phyloP scores from a whole-genome alignment of 768 basidiomycete genomes.

The Tephrocybe sp. region DNA sequence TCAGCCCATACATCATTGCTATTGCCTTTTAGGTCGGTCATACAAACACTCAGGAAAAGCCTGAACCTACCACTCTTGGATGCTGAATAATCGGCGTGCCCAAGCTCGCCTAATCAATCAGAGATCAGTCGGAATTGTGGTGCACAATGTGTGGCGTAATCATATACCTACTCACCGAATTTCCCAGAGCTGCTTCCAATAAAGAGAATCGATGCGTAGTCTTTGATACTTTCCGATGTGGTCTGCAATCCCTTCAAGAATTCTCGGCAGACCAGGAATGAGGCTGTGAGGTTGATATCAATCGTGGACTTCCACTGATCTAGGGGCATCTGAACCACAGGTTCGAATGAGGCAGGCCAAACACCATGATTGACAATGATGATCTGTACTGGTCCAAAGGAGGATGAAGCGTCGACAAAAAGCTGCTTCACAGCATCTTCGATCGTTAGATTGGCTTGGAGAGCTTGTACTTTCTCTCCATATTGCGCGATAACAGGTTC shows the following conservation, averaged over 20 bases:
- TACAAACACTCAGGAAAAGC: background rate
- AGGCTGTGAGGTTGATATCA: constrained; percentile 59
- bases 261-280: constrained; percentile 66
- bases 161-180: constrained; percentile 39
- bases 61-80: constrained; percentile 59
- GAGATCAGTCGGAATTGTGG: background rate
- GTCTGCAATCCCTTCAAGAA: constrained; percentile 49
- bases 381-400: constrained; percentile 54
- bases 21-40: background rate
- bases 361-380: constrained; percentile 62
- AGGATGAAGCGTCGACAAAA: constrained; percentile 39
- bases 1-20: constrained; percentile 76
- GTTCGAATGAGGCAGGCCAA: constrained; percentile 42
- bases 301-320: constrained; percentile 64
- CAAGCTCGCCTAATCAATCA: constrained; percentile 43
- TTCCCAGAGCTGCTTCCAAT: constrained; percentile 74
- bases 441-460: constrained; percentile 57
- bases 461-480: constrained; percentile 30
- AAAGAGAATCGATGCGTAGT: constrained; percentile 58
- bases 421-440: constrained; percentile 52
- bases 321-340: constrained; percentile 56
- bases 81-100: constrained; percentile 64
- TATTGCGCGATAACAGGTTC: constrained; percentile 37
- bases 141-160: background rate
- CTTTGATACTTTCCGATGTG: constrained; percentile 38